Percentiles rank a stretch among this genome's conserved stretches.
phyloP scores from a whole-genome alignment of 1,284 basidiomycete species.

The Mrakiaceae sp. region DNA sequence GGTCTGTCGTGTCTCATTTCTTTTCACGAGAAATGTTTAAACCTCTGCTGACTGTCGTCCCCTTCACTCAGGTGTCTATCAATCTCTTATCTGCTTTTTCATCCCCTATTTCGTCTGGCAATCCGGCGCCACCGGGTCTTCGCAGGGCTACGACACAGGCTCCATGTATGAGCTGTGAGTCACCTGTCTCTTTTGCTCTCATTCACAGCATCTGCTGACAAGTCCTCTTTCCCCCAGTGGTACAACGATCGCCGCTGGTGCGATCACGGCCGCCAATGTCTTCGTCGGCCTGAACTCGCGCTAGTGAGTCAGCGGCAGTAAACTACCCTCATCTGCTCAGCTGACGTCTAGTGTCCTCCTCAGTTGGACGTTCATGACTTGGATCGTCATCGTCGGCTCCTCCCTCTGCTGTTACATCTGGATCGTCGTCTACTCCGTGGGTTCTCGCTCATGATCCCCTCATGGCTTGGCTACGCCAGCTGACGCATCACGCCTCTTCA shows the following conservation, averaged over 20 bases:
- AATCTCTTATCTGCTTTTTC: slow-evolving; percentile 69
- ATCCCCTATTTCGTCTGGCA: slow-evolving; percentile 72
- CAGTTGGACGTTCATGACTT: slow-evolving; percentile 81
- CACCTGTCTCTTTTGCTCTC: neutral
- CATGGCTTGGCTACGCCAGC: neutral
- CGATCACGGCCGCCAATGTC: slow-evolving; percentile 75
- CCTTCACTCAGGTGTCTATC: slow-evolving; percentile 1
- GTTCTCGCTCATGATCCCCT: neutral
- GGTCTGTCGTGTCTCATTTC: slow-evolving; percentile 36
- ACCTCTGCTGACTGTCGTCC: neutral
- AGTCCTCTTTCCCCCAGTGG: slow-evolving; percentile 37
- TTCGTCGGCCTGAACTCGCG: slow-evolving; percentile 79
- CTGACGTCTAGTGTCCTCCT: neutral
- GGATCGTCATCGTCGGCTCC: slow-evolving; percentile 65
- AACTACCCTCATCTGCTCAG: too few relatives aligned
- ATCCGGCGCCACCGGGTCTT: slow-evolving; percentile 48
- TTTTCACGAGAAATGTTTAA: neutral
- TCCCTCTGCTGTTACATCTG: slow-evolving; percentile 67
- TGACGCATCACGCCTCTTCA: slow-evolving; percentile 1
- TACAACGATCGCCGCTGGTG: slow-evolving; percentile 78
- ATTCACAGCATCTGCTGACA: neutral
- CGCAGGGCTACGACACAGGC: slow-evolving; percentile 62
- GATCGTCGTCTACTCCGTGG: slow-evolving; percentile 66
- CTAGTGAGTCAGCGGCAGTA: slow-evolving; percentile 49
- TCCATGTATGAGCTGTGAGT: slow-evolving; percentile 59